Percentiles rank a stretch among this genome's conserved stretches.
Conservation (phyloP, 2,329 filamentous ascomycete genomes). For the Pseudopyrenochaeta lycopersici region DNA sequence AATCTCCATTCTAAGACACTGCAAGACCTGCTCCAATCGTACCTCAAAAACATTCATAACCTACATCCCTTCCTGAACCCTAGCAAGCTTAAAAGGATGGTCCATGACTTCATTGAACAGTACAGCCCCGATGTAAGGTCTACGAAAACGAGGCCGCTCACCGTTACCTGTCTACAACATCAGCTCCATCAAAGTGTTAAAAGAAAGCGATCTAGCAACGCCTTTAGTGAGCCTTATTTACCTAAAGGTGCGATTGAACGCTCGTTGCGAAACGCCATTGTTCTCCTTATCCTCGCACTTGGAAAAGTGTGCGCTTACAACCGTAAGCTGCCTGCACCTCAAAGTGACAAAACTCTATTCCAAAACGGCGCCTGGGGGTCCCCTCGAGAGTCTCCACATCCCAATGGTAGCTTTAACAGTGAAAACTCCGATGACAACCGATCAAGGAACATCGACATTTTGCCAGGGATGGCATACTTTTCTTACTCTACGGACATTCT, state of each 20-base stretch:
- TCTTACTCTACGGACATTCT: constrained; percentile 86
- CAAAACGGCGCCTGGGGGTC: constrained; percentile 32
- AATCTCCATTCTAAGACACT: constrained; percentile 63
- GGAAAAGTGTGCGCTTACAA: constrained; percentile 78
- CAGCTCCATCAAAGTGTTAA: constrained; percentile 41
- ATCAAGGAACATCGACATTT: constrained; percentile 77
- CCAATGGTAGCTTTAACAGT: constrained; percentile 47
- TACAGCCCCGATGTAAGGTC: constrained; percentile 43
- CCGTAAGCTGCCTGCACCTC: constrained; percentile 63
- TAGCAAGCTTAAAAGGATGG: constrained; percentile 59
- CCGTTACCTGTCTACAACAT: constrained; percentile 12
- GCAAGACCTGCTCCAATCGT: constrained; percentile 62
- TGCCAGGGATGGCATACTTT: constrained; percentile 91
- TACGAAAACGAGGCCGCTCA: constrained; percentile 32
- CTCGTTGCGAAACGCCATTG: constrained; percentile 71
- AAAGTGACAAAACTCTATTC: constrained; percentile 56
- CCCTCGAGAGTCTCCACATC: constrained; percentile 46
- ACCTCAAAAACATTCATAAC: constrained; percentile 67
- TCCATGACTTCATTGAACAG: constrained; percentile 56
- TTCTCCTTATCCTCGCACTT: constrained; percentile 83
- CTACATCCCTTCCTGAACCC: constrained; percentile 71
- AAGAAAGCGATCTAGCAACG: constrained; percentile 45
- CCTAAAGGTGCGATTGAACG: constrained; percentile 33
- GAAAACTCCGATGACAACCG: constrained; percentile 32
- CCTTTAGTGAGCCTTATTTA: constrained; percentile 34